Evolutionary conservation across 2,329 filamentous ascomycete genomes (phyloP).

Genomic region (Penicillium sp.): DNA sequence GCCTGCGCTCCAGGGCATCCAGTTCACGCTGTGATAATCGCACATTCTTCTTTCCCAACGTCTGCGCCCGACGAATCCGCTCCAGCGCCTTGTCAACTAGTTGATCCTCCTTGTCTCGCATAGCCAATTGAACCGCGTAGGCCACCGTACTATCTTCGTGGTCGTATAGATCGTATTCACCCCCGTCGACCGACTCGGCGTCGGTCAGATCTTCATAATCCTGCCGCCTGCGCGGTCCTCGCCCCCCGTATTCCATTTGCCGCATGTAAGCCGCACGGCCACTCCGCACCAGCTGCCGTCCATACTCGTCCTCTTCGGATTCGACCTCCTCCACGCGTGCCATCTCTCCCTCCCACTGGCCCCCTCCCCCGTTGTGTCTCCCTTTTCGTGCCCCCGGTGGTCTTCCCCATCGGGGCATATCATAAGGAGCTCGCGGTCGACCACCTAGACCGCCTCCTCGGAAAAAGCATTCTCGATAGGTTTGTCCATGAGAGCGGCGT

Average conservation of each 20-base stretch:
- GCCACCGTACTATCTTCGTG: slow-evolving; percentile 45
- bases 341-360: slow-evolving; percentile 48
- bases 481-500: slow-evolving; percentile 95
- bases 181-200: slow-evolving; percentile 42
- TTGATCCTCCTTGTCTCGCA: slow-evolving; percentile 65
- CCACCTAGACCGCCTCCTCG: slow-evolving; percentile 99
- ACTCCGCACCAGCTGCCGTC: slow-evolving; percentile 22
- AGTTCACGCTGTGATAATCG: slow-evolving; percentile 75
- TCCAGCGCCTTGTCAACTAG: slow-evolving; percentile 73
- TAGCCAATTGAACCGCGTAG: slow-evolving; percentile 51
- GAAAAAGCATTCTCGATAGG: slow-evolving; percentile 99
- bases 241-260: slow-evolving; percentile 35
- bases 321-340: slow-evolving; percentile 40
- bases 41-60: slow-evolving; percentile 71
- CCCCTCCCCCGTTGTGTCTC: slow-evolving; percentile 57
- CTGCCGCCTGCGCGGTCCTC: slow-evolving; percentile 34
- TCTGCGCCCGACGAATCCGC: slow-evolving; percentile 73
- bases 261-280: slow-evolving; percentile 22
- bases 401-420: slow-evolving; percentile 98
- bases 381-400: slow-evolving; percentile 78
- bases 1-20: slow-evolving; percentile 69
- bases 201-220: slow-evolving; percentile 48
- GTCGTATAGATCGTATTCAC: slow-evolving; percentile 52
- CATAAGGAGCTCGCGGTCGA: slow-evolving; percentile 97
- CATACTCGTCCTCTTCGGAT: slow-evolving; percentile 39